Base-by-base conservation (phyloP, 352 stramenopile genomes). In the Thalassiosira livingstoniorum region DNA sequence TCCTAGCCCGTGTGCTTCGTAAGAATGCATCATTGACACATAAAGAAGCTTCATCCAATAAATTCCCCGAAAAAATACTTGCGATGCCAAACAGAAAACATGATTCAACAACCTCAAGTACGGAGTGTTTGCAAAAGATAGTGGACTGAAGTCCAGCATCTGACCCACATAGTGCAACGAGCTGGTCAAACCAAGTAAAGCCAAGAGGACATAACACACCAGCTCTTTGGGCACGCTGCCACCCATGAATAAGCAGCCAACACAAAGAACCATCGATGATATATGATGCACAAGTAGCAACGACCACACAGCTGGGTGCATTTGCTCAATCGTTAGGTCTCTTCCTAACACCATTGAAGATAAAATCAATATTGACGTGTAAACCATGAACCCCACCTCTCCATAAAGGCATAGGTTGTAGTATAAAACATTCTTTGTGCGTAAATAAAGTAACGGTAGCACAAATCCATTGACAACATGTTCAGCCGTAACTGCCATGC, bases 321-420 rank as follows among this genome's bases (percentile, higher is more conserved):
- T 84, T 47, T 84, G 77, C 51, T 84, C 77, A 18, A 84, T 63
- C 2, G 77, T 69, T 13, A 80, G 53, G 42, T 84, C 77, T 29
- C 66, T 58, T 37, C 35, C 32, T 32, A 75, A 57, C 7, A 54
- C 32, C 47, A 80, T 80, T 23, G 77, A 84, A 5, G 53, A 27
- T 1, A 61, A 2, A 34, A 84, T 71, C 2, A 61, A 58, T 15
- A 27, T 55, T 65, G 68, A 65, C 29, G 70, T 39, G 42, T 80
- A 79, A 3, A 64, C 43, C 77, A 80, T 79, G 39, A 75, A 80
- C 0, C 55, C 77, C 15, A 84, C 57, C 54, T 84, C 77, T 11
- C 68, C 57, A 23, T 84, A 84, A 31, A 84, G 27, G 11, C 61
- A 63, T 27, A 80, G 29, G 53, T 76, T 72, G 55, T 71, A 84